Percentiles rank a stretch among this genome's conserved stretches.
phyloP scores from a whole-genome alignment of 2,329 filamentous ascomycete species.

The Colletotrichum tropicicola region DNA sequence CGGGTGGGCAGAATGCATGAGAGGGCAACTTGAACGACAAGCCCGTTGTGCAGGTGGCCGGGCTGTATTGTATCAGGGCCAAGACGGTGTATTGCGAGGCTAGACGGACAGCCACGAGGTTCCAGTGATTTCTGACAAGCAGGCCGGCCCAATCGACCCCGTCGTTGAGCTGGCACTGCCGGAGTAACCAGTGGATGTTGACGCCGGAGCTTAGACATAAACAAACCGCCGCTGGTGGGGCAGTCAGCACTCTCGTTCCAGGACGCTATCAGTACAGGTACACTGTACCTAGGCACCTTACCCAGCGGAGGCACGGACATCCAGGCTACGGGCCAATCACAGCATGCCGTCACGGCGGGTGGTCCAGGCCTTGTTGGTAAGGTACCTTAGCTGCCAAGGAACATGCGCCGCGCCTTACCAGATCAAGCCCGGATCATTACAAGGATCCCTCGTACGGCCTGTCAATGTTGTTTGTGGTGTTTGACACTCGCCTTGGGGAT shows the following conservation, averaged over 20 bases:
- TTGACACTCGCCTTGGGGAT: background rate
- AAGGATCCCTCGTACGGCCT: slow-evolving; percentile 12
- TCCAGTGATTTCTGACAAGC: slow-evolving; percentile 12
- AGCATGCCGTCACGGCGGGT: background rate
- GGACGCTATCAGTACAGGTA: slow-evolving; percentile 3
- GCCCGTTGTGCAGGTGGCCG: slow-evolving; percentile 2
- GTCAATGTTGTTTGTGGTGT: slow-evolving; percentile 4
- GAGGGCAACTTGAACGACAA: slow-evolving; percentile 1
- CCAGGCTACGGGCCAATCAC: background rate
- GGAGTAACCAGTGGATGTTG: slow-evolving; percentile 29
- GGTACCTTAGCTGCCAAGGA: slow-evolving; percentile 6
- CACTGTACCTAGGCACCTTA: background rate
- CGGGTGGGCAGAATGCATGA: slow-evolving; percentile 1
- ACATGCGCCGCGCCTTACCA: background rate
- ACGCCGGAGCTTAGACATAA: slow-evolving; percentile 29
- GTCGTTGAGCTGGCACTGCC: slow-evolving; percentile 30
- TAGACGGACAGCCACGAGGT: no score
- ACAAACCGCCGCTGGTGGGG: slow-evolving; percentile 27
- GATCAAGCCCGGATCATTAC: background rate
- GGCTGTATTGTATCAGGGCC: background rate
- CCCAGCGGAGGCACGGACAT: slow-evolving; percentile 1
- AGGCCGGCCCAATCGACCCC: slow-evolving; percentile 7
- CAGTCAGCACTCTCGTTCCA: background rate
- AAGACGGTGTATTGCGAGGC: no score
- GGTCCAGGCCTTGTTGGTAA: background rate